A percentile compares a stretch with the other conserved stretches of the same genome.
Evolutionary conservation across 1,284 basidiomycete species (phyloP).

Genomic region (Ustilago curta): DNA sequence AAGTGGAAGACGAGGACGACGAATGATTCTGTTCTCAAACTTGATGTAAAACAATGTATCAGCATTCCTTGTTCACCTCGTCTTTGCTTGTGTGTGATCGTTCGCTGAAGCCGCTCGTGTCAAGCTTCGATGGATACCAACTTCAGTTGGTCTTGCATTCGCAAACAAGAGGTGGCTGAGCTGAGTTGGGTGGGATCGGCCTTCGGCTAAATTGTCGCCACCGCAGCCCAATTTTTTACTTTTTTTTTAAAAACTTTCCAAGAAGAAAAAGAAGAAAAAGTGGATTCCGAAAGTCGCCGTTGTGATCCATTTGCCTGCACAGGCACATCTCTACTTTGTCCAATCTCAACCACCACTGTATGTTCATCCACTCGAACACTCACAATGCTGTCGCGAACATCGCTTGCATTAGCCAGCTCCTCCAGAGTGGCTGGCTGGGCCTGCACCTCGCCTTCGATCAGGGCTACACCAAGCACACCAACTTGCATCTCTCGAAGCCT

Average conservation of each 20-base stretch:
- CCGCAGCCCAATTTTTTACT: slow-evolving; percentile 5
- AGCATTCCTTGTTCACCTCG: neutral
- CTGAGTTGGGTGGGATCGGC: neutral
- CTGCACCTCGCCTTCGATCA: slow-evolving; percentile 2
- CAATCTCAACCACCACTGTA: neutral
- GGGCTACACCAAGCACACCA: slow-evolving; percentile 2
- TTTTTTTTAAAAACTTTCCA: no score
- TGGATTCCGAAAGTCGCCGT: slow-evolving; percentile 10
- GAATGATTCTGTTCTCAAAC: slow-evolving; percentile 12
- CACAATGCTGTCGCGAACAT: slow-evolving; percentile 30
- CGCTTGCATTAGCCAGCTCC: slow-evolving; percentile 21
- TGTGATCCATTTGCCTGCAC: neutral
- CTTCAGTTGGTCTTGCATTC: neutral
- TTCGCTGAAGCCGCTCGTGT: neutral
- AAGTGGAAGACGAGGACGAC: slow-evolving; percentile 44
- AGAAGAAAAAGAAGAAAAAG: slow-evolving; percentile 20
- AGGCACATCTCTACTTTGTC: neutral
- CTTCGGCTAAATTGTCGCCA: slow-evolving; percentile 9
- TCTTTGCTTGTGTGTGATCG: neutral
- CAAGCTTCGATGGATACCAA: neutral
- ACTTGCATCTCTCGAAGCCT: slow-evolving; percentile 11
- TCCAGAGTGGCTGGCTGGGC: slow-evolving; percentile 17
- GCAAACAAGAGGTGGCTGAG: neutral
- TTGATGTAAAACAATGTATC: neutral
- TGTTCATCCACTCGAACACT: neutral